Evolutionary conservation across 495 filamentous ascomycete genomes (phyloP).

Genomic region (Talaromyces trachyspermus): DNA sequence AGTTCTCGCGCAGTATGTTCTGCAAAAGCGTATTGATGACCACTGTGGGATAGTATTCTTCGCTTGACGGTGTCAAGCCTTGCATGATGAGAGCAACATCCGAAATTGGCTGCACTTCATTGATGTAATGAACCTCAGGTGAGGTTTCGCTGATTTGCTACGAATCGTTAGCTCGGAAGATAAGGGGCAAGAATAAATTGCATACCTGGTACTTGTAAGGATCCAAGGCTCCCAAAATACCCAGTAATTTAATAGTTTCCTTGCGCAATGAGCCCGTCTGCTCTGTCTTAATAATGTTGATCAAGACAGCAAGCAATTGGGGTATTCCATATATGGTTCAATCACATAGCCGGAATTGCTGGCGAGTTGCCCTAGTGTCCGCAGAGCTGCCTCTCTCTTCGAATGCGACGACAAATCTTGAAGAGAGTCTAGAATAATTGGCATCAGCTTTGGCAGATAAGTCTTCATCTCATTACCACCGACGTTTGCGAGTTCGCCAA

Average conservation of each 20-base stretch:
- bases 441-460: slow-evolving; percentile 87
- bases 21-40: slow-evolving; percentile 92
- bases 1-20: slow-evolving; percentile 78
- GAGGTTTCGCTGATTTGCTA: slow-evolving; percentile 39
- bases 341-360: slow-evolving; percentile 97
- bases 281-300: slow-evolving; percentile 89
- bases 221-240: slow-evolving; percentile 91
- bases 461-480: slow-evolving; percentile 84
- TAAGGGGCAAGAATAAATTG: slow-evolving; percentile 7
- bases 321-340: slow-evolving; percentile 89
- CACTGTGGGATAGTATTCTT: slow-evolving; percentile 97
- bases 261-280: slow-evolving; percentile 74
- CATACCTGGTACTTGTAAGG: slow-evolving; percentile 86
- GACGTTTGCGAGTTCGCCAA: slow-evolving; percentile 87
- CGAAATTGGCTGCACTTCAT: slow-evolving; percentile 59
- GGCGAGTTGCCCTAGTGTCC: slow-evolving; percentile 84
- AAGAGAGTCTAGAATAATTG: slow-evolving; percentile 82
- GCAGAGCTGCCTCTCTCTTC: slow-evolving; percentile 85
- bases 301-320: slow-evolving; percentile 80
- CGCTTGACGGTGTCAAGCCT: slow-evolving; percentile 90
- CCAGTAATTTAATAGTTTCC: slow-evolving; percentile 92
- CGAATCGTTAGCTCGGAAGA: neutral
- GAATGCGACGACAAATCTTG: slow-evolving; percentile 84
- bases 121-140: slow-evolving; percentile 43
- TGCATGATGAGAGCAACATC: slow-evolving; percentile 98